Evolutionary conservation across 1,139 yeast species (phyloP).

Genomic region (Yarrowia galli): DNA sequence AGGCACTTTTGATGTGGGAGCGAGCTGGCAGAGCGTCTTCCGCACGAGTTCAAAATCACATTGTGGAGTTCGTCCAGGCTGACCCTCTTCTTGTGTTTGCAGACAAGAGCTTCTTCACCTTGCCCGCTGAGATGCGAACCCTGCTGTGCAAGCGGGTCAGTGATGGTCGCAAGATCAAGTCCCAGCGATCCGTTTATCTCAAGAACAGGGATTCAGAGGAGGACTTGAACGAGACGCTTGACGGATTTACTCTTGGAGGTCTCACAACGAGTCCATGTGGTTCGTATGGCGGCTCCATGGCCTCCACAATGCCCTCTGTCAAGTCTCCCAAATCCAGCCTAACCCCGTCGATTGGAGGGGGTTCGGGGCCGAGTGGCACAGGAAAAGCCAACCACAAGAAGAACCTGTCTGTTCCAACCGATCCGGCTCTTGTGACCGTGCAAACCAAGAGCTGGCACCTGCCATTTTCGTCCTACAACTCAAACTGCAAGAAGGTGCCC

Average conservation of each 20-base stretch:
- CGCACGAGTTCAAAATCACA: conserved; percentile 6
- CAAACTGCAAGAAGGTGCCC: conserved; percentile 24
- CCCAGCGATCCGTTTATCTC: conserved; percentile 1
- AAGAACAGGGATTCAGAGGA: conserved; percentile 16
- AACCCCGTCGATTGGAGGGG: too few relatives aligned
- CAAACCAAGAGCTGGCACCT: not conserved
- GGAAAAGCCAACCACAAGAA: conserved; percentile 1
- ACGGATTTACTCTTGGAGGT: conserved; percentile 7
- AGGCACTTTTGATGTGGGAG: conserved; percentile 10
- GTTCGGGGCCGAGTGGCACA: too few relatives aligned
- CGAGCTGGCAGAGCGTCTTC: not conserved
- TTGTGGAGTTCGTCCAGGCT: not conserved
- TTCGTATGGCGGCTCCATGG: not conserved
- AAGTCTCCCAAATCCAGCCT: not conserved
- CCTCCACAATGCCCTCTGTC: conserved; percentile 4
- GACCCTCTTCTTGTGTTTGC: conserved; percentile 14
- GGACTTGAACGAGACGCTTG: not conserved
- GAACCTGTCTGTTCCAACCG: not conserved
- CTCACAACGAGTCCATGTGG: conserved; percentile 3
- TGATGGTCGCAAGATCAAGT: conserved; percentile 12
- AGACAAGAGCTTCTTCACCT: not conserved
- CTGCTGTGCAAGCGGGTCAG: conserved; percentile 27
- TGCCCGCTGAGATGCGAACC: conserved; percentile 1
- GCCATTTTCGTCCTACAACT: conserved; percentile 1
- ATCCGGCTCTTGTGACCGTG: not conserved